phyloP scores from a whole-genome alignment of 2,329 filamentous ascomycete species.

The Endoconidiophora polonica region DNA sequence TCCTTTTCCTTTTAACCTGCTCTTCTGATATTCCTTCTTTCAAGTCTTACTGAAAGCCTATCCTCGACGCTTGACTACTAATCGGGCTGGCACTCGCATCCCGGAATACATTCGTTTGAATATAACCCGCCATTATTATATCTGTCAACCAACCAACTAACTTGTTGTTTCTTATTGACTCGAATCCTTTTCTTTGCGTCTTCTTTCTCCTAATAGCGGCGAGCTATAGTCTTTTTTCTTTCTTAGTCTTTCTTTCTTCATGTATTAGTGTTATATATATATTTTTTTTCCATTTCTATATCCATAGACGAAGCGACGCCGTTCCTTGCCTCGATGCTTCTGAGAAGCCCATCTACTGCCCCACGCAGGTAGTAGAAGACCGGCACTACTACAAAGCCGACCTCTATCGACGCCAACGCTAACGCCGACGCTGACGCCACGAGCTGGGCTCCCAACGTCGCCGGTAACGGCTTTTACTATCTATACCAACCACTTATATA shows the following conservation, averaged over 20 bases:
- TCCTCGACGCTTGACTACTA: too few relatives aligned
- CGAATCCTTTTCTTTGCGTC: not conserved
- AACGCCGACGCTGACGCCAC: not conserved
- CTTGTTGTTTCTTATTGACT: not conserved
- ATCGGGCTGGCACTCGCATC: too few relatives aligned
- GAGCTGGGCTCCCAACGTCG: constrained; percentile 5
- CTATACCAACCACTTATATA: not conserved
- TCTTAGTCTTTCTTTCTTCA: not conserved
- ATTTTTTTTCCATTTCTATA: not conserved
- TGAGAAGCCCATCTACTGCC: not conserved
- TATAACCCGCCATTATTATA: not conserved
- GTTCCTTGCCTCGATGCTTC: constrained; percentile 1
- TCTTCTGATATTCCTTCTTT: too few relatives aligned
- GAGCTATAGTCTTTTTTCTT: not conserved
- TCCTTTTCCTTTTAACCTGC: too few relatives aligned
- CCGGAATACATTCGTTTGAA: not conserved
- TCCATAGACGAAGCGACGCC: not conserved
- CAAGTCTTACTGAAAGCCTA: too few relatives aligned
- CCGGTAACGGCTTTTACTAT: not conserved
- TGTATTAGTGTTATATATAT: not conserved
- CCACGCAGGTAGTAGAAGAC: too few relatives aligned
- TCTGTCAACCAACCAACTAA: not conserved
- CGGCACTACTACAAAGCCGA: not conserved
- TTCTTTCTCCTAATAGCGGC: not conserved
- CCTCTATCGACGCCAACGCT: not conserved